Percentiles rank a stretch among this genome's conserved stretches.
phyloP scores from a whole-genome alignment of 805 yeast genomes.

The Monosporozyma unispora region DNA sequence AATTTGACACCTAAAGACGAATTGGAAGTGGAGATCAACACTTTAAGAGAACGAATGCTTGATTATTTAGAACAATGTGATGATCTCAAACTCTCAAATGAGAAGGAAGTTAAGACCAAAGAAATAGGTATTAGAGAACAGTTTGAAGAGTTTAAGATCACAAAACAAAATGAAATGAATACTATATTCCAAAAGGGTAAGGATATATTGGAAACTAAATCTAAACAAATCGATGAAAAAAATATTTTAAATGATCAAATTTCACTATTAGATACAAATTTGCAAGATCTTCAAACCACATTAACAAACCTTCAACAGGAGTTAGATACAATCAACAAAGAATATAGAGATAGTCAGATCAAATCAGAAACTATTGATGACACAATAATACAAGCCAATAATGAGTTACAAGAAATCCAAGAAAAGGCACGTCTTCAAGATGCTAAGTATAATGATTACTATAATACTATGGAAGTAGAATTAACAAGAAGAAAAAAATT shows the following conservation, averaged over 20 bases:
- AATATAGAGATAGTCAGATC: neutral
- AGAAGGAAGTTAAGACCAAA: neutral
- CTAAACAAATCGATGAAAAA: neutral
- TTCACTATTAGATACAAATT: conserved; percentile 1
- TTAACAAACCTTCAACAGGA: neutral
- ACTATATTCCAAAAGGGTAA: neutral
- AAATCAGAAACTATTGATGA: neutral
- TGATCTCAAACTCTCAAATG: conserved; percentile 1
- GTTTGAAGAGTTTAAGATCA: neutral
- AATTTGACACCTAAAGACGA: conserved; percentile 19
- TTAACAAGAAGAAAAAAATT: conserved; percentile 32
- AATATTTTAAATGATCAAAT: neutral
- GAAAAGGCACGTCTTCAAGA: conserved; percentile 1
- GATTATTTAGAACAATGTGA: conserved; percentile 10
- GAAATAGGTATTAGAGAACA: conserved; percentile 8
- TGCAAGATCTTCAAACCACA: neutral
- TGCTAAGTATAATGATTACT: conserved; percentile 3
- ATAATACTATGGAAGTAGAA: conserved; percentile 7
- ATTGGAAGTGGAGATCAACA: conserved; percentile 11
- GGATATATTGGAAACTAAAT: neutral
- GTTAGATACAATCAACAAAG: neutral
- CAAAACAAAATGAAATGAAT: neutral
- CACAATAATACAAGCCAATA: neutral
- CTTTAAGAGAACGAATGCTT: conserved; percentile 9
- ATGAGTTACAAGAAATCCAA: neutral